Base-by-base conservation (phyloP, 2,329 filamentous ascomycete genomes). In the Fusarium irregulare region DNA sequence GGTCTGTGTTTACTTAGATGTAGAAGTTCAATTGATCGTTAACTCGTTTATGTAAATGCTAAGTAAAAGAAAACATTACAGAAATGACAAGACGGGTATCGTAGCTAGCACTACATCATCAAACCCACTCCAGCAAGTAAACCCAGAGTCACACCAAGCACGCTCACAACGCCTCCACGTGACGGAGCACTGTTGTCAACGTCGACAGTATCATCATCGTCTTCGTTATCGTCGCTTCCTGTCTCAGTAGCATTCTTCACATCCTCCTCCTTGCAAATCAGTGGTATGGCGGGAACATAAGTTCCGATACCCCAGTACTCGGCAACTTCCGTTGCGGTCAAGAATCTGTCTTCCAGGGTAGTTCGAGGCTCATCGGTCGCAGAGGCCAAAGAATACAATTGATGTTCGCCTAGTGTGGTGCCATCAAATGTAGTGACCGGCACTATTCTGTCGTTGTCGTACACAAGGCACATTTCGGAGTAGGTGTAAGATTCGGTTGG, bases 221-320 rank as follows among this genome's bases (percentile, higher is more conserved):
- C 4, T 14, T 61, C 13, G 1, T 49, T 20, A 4, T 32, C 30
- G 9, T 56, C 61, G 4, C 20, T 41, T 14, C 18, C 34, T 4
- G 34, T n/a, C 2, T 37, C 18, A 37, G 34, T 37, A 11, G 34
- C 34, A n/a, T 37, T 37, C 34, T 37, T 37, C 3, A n/a, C 34
- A n/a, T 37, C 34, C 3, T 37, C 34, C 18, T 56, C 13, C 4
- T 40, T 49, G n/a, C 45, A 47, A 27, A 64, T 20, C 7, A 64
- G 27, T 7, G 44, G 32, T 4, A 61, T 28, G 6, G 56, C 60
- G 3, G 49, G 56, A 5, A 45, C n/a, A 18, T 20, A 56, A 14
- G 60, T 56, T 1, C 37, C 49, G 9, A 58, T 25, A 9, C 10
- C 47, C 20, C 21, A 50, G 28, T 34, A 13, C 11, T 7, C 7